Base-by-base conservation (phyloP, 164 flowering plant genomes). In the Nelumbo lutea region DNA sequence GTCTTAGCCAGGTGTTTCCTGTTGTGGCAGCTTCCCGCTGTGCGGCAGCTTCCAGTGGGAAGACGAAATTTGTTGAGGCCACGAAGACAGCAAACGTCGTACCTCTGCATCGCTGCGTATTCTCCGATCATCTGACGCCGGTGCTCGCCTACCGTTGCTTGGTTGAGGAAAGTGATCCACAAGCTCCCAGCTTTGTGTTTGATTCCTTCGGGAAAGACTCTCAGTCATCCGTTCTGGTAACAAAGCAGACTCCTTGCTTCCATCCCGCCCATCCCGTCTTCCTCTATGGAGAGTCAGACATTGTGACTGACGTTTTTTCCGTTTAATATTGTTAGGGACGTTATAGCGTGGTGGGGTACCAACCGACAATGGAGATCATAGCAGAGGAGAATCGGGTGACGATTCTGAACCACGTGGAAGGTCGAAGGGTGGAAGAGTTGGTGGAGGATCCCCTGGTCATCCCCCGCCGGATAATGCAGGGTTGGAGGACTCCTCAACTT, bases 61-160 rank as follows among this genome's bases (percentile, higher is more conserved):
- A 27, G 27, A 27, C 47, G 7, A 73, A 75, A 56, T 88, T 90
- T 68, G 48, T 64, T 0, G 88, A 83, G 66, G 91, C 95, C 52
- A 73, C 91, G 4, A 81, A 83, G 77, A 73, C 77, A 0, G 90
- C 88, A 55, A 91, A 91, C 73, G 77, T 89, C 58, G 71, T 91
- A 64, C 95, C 97, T 9, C 69, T 91, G 4, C 80, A 72, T 64
- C 77, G 83, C 40, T 79, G 84, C 61, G 81, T 89, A 61, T 89
- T 89, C 72, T 85, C 89, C 1, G 97, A 91, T 75, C 95, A 89
- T 62, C 73, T 91, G 62, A 91, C 89, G 3, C 97, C 97, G 2
- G 89, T 91, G 39, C 80, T 91, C 1, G 97, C 97, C 5, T 91
- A 91, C 67, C 84, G 97, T n/a, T 91, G 95, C 65, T 75, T 91